Evolutionary conservation across 768 basidiomycete genomes (phyloP).

Genomic region (Cyclocybe aegerita): DNA sequence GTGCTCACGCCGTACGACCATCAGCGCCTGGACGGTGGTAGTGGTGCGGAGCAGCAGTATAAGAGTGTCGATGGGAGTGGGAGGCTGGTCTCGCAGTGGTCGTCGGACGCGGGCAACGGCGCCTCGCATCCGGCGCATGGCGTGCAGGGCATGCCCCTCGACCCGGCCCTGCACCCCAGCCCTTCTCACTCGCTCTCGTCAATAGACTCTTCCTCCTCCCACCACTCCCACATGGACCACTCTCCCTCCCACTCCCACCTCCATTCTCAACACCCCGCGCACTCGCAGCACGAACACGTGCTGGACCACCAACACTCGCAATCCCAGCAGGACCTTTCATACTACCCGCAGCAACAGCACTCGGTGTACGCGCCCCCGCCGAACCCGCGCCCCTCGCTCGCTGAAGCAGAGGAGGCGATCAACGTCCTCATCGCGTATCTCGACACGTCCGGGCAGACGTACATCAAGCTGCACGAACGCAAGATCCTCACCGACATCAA

Average conservation of each 20-base stretch:
- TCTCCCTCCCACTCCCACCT: neutral
- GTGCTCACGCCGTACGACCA: neutral
- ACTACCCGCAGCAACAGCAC: neutral
- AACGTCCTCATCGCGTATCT: slow-evolving; percentile 54
- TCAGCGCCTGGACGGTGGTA: neutral
- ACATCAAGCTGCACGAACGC: slow-evolving; percentile 32
- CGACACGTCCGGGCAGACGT: slow-evolving; percentile 30
- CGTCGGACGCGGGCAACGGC: too few relatives aligned
- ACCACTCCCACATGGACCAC: neutral
- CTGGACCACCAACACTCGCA: too few relatives aligned
- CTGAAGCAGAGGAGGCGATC: slow-evolving; percentile 54
- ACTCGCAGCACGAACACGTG: neutral
- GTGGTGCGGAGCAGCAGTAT: too few relatives aligned
- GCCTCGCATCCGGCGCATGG: too few relatives aligned
- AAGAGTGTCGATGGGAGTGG: too few relatives aligned
- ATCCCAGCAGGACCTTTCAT: neutral
- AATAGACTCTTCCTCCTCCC: neutral
- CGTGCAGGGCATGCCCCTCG: too few relatives aligned
- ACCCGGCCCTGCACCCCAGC: too few relatives aligned
- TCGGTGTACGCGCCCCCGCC: slow-evolving; percentile 21
- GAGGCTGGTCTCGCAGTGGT: too few relatives aligned
- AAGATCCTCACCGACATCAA: slow-evolving; percentile 47
- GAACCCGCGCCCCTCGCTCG: slow-evolving; percentile 35
- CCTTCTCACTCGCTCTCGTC: too few relatives aligned
- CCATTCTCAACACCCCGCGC: neutral